Conservation (phyloP, 2,329 filamentous ascomycete species). For the Rhynchosporium agropyri region DNA sequence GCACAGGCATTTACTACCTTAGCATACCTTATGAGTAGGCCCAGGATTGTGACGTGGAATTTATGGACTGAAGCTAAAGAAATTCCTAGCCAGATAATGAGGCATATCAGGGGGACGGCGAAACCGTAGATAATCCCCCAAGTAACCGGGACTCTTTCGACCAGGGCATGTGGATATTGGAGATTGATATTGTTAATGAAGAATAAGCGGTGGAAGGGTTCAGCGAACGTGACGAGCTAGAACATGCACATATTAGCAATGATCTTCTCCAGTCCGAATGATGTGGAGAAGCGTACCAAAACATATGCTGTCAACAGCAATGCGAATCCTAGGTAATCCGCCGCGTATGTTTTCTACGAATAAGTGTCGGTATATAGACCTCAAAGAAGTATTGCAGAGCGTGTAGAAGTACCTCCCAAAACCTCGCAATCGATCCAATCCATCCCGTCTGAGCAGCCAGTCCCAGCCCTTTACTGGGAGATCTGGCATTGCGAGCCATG, state of each 20-base stretch:
- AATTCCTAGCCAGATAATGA: conserved; percentile 67
- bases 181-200: conserved; percentile 82
- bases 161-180: conserved; percentile 80
- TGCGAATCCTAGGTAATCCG: conserved; percentile 81
- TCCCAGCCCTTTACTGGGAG: conserved; percentile 26
- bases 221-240: conserved; percentile 68
- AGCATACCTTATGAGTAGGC: conserved; percentile 66
- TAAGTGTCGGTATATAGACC: conserved; percentile 19
- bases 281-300: conserved; percentile 48
- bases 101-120: conserved; percentile 66
- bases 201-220: conserved; percentile 95
- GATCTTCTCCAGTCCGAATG: conserved; percentile 11
- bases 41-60: conserved; percentile 81
- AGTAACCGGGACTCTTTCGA: conserved; percentile 82
- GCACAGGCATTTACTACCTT: neutral
- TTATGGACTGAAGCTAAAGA: conserved; percentile 71
- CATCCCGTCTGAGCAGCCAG: conserved; percentile 35
- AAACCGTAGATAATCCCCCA: conserved; percentile 66
- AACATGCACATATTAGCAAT: conserved; percentile 12
- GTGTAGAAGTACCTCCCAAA: conserved; percentile 39
- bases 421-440: conserved; percentile 41
- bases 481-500: conserved; percentile 32
- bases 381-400: neutral
- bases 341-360: conserved; percentile 74
- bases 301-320: conserved; percentile 71